Percentiles rank a stretch among this genome's conserved stretches.
phyloP scores from a whole-genome alignment of 1,284 basidiomycete genomes.

The Ustilago xerochloae region DNA sequence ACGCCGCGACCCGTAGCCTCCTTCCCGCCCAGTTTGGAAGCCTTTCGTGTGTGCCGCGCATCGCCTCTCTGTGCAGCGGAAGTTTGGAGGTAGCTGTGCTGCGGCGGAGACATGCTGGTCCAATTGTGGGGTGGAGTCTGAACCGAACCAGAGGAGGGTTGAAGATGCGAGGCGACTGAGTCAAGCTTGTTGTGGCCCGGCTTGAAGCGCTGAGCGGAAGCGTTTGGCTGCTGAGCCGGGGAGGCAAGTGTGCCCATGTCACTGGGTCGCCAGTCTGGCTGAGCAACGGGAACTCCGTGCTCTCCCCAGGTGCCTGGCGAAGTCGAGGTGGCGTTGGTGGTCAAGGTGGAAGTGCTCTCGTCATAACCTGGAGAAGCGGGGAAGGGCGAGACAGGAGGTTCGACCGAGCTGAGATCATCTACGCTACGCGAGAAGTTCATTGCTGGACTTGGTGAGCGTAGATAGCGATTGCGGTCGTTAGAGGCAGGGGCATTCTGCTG shows the following conservation, averaged over 20 bases:
- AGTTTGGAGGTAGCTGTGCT: constrained; percentile 20
- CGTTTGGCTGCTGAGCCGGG: constrained; percentile 20
- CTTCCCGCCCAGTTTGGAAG: constrained; percentile 46
- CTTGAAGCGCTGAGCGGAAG: constrained; percentile 29
- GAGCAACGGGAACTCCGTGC: constrained; percentile 40
- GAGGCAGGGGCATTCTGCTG: constrained; percentile 21
- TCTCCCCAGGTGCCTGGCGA: constrained; percentile 52
- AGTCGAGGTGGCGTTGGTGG: constrained; percentile 16
- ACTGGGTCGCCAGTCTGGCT: constrained; percentile 50
- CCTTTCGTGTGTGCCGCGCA: constrained; percentile 42
- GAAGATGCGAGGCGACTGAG: constrained; percentile 24
- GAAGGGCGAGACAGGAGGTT: constrained; percentile 26
- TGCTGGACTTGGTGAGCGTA: constrained; percentile 54
- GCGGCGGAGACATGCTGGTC: constrained; percentile 42
- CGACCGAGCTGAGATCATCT: constrained; percentile 52
- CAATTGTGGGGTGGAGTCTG: constrained; percentile 30
- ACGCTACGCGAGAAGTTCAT: constrained; percentile 60
- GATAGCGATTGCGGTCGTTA: constrained; percentile 38
- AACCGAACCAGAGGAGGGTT: constrained; percentile 25
- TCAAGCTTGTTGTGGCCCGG: constrained; percentile 27
- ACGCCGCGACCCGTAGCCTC: constrained; percentile 23
- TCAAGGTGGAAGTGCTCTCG: constrained; percentile 31
- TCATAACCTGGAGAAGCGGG: constrained; percentile 29
- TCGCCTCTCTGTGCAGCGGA: constrained; percentile 9
- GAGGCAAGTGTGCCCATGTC: constrained; percentile 53